Evolutionary conservation across 2,329 filamentous ascomycete species (phyloP).

Genomic region (Fusarium praegraminearum): DNA sequence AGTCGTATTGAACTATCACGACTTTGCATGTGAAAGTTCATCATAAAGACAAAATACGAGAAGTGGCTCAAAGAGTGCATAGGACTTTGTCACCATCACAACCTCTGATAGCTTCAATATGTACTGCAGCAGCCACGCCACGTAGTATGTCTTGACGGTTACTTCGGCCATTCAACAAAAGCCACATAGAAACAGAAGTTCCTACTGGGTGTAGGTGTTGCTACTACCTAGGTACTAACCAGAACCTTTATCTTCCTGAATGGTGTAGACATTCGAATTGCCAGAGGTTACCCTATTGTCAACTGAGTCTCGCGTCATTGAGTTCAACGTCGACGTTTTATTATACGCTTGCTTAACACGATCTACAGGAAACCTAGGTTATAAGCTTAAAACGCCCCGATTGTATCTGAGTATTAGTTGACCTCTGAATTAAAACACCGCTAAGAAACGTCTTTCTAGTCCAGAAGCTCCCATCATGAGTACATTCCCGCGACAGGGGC

Average conservation of each 20-base stretch:
- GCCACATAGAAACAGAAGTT: background rate
- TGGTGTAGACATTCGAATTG: background rate
- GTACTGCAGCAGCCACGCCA: background rate
- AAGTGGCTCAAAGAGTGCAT: background rate
- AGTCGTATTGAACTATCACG: background rate
- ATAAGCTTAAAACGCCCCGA: background rate
- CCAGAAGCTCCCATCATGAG: constrained; percentile 1
- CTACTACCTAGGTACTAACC: background rate
- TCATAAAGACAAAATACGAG: background rate
- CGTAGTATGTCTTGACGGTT: background rate
- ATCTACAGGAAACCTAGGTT: background rate
- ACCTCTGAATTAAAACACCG: background rate
- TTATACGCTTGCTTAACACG: background rate
- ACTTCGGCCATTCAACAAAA: background rate
- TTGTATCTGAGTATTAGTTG: background rate
- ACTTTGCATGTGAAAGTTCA: background rate
- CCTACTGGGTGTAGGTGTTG: too few relatives aligned
- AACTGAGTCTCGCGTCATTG: background rate
- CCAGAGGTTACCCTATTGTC: background rate
- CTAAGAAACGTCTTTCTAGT: background rate
- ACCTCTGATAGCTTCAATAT: background rate
- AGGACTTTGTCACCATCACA: background rate
- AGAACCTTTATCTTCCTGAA: background rate
- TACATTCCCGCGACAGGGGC: constrained; percentile 10
- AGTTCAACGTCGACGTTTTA: background rate